Conservation (phyloP, 2,329 filamentous ascomycete genomes). For the Ploettnerulaceae sp. region DNA sequence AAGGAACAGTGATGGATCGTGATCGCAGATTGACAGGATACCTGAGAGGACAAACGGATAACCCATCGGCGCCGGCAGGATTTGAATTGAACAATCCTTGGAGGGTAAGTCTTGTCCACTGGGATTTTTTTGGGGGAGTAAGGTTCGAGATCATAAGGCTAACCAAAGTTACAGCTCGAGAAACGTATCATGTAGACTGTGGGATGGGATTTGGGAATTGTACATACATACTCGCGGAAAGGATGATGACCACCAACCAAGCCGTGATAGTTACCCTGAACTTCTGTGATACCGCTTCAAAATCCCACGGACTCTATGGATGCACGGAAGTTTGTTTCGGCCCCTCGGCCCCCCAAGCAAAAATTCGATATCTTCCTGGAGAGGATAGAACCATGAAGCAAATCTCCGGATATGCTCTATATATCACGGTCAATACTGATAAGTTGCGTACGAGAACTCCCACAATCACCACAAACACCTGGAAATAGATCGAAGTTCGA, state of each 20-base stretch:
- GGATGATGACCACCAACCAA: background rate
- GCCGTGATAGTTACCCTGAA: background rate
- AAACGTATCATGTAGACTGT: constrained; percentile 29
- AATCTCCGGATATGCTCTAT: no score
- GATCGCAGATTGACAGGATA: constrained; percentile 38
- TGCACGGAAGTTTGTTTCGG: background rate
- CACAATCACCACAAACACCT: no score
- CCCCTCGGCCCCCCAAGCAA: no score
- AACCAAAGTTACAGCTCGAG: constrained; percentile 26
- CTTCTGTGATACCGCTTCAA: background rate
- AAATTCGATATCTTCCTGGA: no score
- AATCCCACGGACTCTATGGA: background rate
- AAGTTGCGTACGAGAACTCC: no score
- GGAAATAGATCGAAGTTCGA: no score
- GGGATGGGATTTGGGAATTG: constrained; percentile 8
- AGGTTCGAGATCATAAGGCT: constrained; percentile 4
- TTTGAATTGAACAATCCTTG: constrained; percentile 41
- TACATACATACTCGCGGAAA: constrained; percentile 19
- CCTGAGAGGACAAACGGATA: constrained; percentile 38
- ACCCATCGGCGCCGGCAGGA: constrained; percentile 35
- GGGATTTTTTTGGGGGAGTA: background rate
- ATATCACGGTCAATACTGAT: no score
- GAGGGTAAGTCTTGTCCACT: constrained; percentile 34
- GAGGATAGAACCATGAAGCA: no score
- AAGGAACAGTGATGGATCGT: constrained; percentile 38